Base-by-base conservation (phyloP, 2,329 filamentous ascomycete genomes). In the Aureobasidium zeae region DNA sequence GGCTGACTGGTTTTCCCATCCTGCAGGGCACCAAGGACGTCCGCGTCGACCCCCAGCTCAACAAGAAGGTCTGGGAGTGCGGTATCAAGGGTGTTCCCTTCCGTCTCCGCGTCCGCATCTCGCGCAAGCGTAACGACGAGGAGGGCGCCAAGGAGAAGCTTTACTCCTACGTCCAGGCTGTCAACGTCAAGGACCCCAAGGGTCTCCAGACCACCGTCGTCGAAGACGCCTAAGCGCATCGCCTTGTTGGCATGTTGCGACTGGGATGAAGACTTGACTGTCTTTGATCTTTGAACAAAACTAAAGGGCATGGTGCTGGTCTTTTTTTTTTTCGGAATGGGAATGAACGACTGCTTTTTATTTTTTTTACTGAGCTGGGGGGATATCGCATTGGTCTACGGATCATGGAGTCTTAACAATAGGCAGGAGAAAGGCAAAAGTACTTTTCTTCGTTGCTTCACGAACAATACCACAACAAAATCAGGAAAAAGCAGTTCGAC, bases 61-160 rank as follows among this genome's bases (percentile, higher is more conserved):
- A 98, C 84, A 98, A 98, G 86, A 96, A 98, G 81, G 89, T 98
- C 69, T 98, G 91, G 91, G 91, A 98, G 75, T 77, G 83, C 66
- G 91, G 91, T 71, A 81, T 98, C 77, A 98, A 96, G 85, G 93
- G 91, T 65, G 88, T 95, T 58, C 86, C 89, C 59, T 96, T 83
- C 84, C 83, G 93, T 72, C 78, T 98, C 62, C 89, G 91, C 64
- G 81, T 98, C 66, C 87, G 93, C 74, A 95, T 98, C 74, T 94
- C 87, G 67, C 86, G 91, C 73, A 93, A 94, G 82, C 86, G 91
- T 81, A 98, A 98, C 76, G 91, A 98, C 71, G 91, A 96, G 79
- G 91, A 98, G 76, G 86, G 86, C 63, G 91, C 93, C 69, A 94
- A 94, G 79, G 86, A 98, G 81, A 94, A 93, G 80, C 82, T 98